phyloP scores from a whole-genome alignment of 2,329 filamentous ascomycete genomes.

The Akanthomyces dipterigenus region DNA sequence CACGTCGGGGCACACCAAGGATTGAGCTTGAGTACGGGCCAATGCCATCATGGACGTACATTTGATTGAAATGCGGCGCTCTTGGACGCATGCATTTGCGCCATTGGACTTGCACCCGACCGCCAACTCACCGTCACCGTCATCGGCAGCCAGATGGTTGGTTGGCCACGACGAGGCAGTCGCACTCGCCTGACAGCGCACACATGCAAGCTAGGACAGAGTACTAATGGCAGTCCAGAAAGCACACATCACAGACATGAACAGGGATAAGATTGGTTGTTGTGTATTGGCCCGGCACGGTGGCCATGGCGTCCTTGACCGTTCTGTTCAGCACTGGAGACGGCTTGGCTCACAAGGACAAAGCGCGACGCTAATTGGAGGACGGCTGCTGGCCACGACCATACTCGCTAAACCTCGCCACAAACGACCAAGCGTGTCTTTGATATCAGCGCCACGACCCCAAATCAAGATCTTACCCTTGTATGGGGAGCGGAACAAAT shows the following conservation, averaged over 20 bases:
- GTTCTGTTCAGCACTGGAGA: background rate
- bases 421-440: background rate
- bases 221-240: background rate
- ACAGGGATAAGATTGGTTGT: background rate
- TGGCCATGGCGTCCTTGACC: background rate
- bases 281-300: background rate
- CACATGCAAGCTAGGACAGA: background rate
- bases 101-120: background rate
- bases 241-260: background rate
- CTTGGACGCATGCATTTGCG: background rate
- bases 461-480: background rate
- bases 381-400: background rate
- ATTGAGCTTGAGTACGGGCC: background rate
- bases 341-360: background rate
- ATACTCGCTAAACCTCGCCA: conserved; percentile 5
- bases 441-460: background rate
- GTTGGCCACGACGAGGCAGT: background rate
- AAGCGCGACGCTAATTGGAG: conserved; percentile 1
- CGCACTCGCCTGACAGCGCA: background rate
- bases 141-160: no score
- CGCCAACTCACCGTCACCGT: background rate
- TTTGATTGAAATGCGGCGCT: background rate
- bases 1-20: background rate
- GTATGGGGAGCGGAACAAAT: background rate
- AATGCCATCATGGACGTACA: background rate